A percentile compares a stretch with the other conserved stretches of the same genome.
phyloP scores from a whole-genome alignment of 108 stramenopile genomes.

The Conticribra guillardii region DNA sequence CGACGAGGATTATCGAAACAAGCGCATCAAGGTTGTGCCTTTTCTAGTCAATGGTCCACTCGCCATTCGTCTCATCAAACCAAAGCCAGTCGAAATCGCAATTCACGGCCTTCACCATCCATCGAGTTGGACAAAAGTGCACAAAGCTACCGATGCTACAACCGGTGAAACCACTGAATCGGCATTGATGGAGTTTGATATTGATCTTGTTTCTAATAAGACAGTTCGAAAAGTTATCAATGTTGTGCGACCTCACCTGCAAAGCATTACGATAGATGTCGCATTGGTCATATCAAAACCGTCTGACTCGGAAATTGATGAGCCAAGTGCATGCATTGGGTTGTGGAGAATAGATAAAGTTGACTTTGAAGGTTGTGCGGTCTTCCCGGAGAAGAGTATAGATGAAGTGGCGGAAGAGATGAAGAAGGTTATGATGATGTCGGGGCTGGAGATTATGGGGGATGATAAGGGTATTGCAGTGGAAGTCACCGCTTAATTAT shows the following conservation, averaged over 20 bases:
- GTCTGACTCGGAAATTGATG: constrained; percentile 28
- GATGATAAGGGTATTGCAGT: neutral
- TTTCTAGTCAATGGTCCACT: constrained; percentile 61
- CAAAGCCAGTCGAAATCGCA: constrained; percentile 42
- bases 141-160: constrained; percentile 20
- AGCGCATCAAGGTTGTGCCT: constrained; percentile 50
- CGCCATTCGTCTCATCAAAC: constrained; percentile 53
- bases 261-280: constrained; percentile 51
- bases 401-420: constrained; percentile 30
- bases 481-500: neutral
- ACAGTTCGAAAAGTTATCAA: constrained; percentile 51
- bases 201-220: constrained; percentile 55
- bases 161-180: constrained; percentile 15
- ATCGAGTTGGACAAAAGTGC: constrained; percentile 34
- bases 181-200: constrained; percentile 46
- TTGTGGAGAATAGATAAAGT: constrained; percentile 66
- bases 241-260: constrained; percentile 55
- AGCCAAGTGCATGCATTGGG: constrained; percentile 55
- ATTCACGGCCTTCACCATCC: constrained; percentile 35
- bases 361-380: constrained; percentile 52
- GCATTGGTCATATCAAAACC: constrained; percentile 54
- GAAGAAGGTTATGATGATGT: constrained; percentile 14
- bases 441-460: neutral
- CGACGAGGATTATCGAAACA: constrained; percentile 51
- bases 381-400: constrained; percentile 38